Conservation (phyloP, 805 yeast species). For the Maudiozyma bulderi region DNA sequence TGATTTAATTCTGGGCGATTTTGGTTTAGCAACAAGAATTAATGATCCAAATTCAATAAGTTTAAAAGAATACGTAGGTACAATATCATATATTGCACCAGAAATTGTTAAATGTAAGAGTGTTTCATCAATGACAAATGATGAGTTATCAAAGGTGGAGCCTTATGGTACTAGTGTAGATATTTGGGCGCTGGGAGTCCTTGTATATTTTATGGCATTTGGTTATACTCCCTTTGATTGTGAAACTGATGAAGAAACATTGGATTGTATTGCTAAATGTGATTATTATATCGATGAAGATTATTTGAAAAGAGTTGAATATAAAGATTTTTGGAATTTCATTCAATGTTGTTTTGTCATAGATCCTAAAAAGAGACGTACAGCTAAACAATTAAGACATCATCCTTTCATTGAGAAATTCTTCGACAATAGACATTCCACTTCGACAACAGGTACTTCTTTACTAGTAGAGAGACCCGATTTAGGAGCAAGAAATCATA, state of each 20-base stretch:
- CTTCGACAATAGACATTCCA: constrained; percentile 5
- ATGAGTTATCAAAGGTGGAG: constrained; percentile 9
- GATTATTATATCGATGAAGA: constrained; percentile 56
- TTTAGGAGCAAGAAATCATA: constrained; percentile 10
- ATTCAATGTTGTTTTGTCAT: constrained; percentile 42
- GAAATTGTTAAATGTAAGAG: constrained; percentile 42
- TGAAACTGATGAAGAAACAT: constrained; percentile 58
- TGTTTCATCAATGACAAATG: constrained; percentile 12
- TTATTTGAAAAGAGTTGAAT: constrained; percentile 41
- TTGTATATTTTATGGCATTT: constrained; percentile 57
- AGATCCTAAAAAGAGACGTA: constrained; percentile 38
- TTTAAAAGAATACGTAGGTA: constrained; percentile 48
- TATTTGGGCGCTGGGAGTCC: constrained; percentile 70
- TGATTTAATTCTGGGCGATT: constrained; percentile 32
- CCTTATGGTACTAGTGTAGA: constrained; percentile 55
- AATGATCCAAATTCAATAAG: constrained; percentile 24
- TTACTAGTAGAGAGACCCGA: neutral
- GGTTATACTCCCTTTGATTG: constrained; percentile 77
- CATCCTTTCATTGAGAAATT: constrained; percentile 35
- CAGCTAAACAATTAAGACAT: constrained; percentile 34
- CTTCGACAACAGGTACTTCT: neutral
- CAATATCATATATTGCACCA: constrained; percentile 70
- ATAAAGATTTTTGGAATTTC: constrained; percentile 45
- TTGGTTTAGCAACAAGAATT: constrained; percentile 51
- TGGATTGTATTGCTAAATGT: constrained; percentile 48